Evolutionary conservation across 768 basidiomycete species (phyloP), one percentile per base, ranked within the genome.

Genomic region (Amanita fuliginea): DNA sequence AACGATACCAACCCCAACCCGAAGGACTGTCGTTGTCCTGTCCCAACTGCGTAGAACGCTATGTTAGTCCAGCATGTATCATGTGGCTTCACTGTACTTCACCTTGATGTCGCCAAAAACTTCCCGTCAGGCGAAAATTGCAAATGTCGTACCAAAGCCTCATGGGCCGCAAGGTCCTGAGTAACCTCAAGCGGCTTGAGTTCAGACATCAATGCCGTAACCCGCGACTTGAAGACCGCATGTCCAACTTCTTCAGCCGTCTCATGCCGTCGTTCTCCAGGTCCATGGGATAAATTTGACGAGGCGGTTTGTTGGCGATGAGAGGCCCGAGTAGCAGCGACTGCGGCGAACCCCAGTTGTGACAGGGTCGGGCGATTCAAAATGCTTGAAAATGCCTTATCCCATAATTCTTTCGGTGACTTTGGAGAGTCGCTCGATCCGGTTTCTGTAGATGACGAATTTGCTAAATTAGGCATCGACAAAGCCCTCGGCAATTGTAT

Each of bases 111-210:
- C 3, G 83, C 86, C 55, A 88, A 59, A 57, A 75, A 84, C 59
- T 73, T 78, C 16, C 86, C 86, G 60, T 86, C 77, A 1, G 83
- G 84, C 1, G 82, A 85, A 64, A 87, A 88, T 60, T 86, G 79
- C 57, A 88, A 60, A 61, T 86, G 81, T 47, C 80, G 62, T 14
- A 88, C 84, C 24, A 86, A 72, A 6, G 80, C 83, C 46, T 70
- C 65, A 61, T 87, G 86, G 4, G 78, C 78, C 8, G 73, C 73
- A 18, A 84, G 61, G 53, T 79, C 81, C 57, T 85, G 76, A 0
- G 76, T 78, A 7, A 74, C 61, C 47, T 73, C 69, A 54, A 86
- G 58, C 39, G 66, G 67, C 51, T 67, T 70, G 48, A 88, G 62
- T 54, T 74, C 78, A 13, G 80, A 77, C n/a, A 73, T 66, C 40